phyloP scores from a whole-genome alignment of 2,329 filamentous ascomycete species.

The Arthroderma sp. region DNA sequence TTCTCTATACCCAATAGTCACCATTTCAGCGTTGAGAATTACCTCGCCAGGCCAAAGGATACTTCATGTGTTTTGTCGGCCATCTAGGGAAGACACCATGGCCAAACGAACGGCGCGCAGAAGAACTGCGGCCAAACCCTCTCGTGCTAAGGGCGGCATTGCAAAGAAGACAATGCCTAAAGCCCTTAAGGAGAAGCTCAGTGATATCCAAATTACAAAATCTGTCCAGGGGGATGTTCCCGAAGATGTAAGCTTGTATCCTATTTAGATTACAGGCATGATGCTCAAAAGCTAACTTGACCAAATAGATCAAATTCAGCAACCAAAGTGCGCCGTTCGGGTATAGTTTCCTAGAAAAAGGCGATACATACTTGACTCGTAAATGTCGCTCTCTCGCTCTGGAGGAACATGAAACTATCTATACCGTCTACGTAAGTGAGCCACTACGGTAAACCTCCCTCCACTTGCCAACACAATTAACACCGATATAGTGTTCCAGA shows the following conservation, averaged over 20 bases:
- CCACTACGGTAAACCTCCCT: not conserved
- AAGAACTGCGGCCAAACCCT: not conserved
- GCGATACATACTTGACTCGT: constrained; percentile 31
- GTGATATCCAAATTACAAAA: not conserved
- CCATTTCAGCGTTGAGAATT: too few relatives aligned
- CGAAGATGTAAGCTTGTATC: constrained; percentile 1
- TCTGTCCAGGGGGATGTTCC: not conserved
- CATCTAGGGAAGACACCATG: too few relatives aligned
- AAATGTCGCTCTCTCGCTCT: constrained; percentile 28
- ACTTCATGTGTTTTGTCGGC: too few relatives aligned
- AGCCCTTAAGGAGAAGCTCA: not conserved
- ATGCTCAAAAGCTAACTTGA: not conserved
- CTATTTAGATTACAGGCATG: not conserved
- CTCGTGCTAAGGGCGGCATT: not conserved
- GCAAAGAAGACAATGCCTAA: constrained; percentile 1
- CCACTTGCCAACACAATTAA: constrained; percentile 1
- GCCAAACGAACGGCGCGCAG: too few relatives aligned
- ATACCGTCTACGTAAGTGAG: constrained; percentile 25
- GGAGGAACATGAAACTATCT: constrained; percentile 19
- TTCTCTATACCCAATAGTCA: too few relatives aligned
- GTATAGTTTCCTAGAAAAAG: constrained; percentile 31
- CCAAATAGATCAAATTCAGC: constrained; percentile 20
- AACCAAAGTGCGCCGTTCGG: constrained; percentile 16
- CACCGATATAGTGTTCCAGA: constrained; percentile 15
- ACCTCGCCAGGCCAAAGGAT: too few relatives aligned